Base-by-base conservation (phyloP, 257 asterid genomes). In the Ajuga chamaepitys region DNA sequence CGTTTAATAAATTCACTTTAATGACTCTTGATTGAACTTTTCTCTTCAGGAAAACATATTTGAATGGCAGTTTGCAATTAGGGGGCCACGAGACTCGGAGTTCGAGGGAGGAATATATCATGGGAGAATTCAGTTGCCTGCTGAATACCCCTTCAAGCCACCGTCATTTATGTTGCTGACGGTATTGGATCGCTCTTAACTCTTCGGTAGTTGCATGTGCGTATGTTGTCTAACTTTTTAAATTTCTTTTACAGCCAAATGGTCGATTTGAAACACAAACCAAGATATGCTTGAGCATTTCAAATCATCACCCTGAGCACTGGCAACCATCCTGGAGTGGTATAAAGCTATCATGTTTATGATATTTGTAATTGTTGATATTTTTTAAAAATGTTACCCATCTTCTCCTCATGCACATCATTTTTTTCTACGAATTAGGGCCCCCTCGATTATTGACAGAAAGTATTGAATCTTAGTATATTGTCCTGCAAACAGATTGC, bases 321-420 rank as follows among this genome's bases (percentile, higher is more conserved):
- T 92, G 98, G 98, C 98, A 86, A 63, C 98, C 98, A 64, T 92
- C 95, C 44, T 92, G 98, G 97, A 86, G 98, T 55, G 98, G 98
- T 92, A 77, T 78, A 53, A n/a, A n/a, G n/a, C n/a, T n/a, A 9
- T 75, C 63, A 13, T 52, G 38, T 46, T 48, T 72, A 13, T 55
- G 54, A 41, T 55, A 9, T 12, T 60, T 77, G 9, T 46, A 44
- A 26, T 35, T 42, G 5, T 35, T 42, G 5, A 9, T 0, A 12
- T 8, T 62, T 53, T 41, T 51, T 14, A 1, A 5, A n/a, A 2
- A 52, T 18, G 51, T 12, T 9, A 59, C 10, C 21, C n/a, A 35
- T 35, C 40, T 45, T 21, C n/a, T 1, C 41, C 38, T 45, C 5
- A 13, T 20, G 16, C 42, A 20, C 40, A 12, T 5, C 30, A 35